Evolutionary conservation across 257 asterid species (phyloP).

Genomic region (Handroanthus guayacan): DNA sequence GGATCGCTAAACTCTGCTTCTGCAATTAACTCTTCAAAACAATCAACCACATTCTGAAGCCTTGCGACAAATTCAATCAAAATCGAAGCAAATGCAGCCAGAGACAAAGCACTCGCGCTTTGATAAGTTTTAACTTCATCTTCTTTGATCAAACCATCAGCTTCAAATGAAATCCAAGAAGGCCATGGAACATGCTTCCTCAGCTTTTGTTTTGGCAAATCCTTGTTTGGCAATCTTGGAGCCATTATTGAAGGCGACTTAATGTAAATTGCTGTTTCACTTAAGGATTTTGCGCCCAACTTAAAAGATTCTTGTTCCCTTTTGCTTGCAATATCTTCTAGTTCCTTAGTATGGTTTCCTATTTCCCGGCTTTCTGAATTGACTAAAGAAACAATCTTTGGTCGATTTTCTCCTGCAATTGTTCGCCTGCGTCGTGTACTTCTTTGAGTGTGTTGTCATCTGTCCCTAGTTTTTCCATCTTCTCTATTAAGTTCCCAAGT

Average conservation of each 20-base stretch:
- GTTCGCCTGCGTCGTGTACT: constrained; percentile 64
- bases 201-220: constrained; percentile 33
- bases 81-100: constrained; percentile 79
- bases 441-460: constrained; percentile 44
- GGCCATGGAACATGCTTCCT: constrained; percentile 63
- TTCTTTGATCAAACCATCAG: constrained; percentile 42
- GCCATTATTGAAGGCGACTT: constrained; percentile 38
- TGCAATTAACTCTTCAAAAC: constrained; percentile 69
- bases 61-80: constrained; percentile 81
- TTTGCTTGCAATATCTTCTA: constrained; percentile 43
- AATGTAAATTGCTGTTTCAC: constrained; percentile 53
- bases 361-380: constrained; percentile 76
- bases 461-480: constrained; percentile 60
- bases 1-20: constrained; percentile 69
- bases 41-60: constrained; percentile 75
- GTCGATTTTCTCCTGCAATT: constrained; percentile 59
- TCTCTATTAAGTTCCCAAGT: constrained; percentile 65
- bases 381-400: constrained; percentile 71
- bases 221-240: constrained; percentile 25
- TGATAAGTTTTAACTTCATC: constrained; percentile 64
- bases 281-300: constrained; percentile 44
- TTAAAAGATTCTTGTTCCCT: constrained; percentile 31
- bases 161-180: constrained; percentile 39
- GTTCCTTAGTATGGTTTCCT: constrained; percentile 38
- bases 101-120: constrained; percentile 79